phyloP scores from a whole-genome alignment of 176 grass and related monocot genomes.

The Carex littledalei region DNA sequence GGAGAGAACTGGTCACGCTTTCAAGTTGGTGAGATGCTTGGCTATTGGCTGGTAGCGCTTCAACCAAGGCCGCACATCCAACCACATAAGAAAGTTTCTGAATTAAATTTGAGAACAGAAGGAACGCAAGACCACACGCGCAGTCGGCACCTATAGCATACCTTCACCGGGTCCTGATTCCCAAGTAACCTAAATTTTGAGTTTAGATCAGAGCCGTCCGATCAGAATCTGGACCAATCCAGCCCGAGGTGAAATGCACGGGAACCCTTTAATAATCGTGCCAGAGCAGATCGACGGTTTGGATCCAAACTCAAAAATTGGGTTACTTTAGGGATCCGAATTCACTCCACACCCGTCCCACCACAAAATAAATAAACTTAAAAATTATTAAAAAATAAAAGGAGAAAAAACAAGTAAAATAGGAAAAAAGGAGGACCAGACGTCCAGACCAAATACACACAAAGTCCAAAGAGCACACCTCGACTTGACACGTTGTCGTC shows the following conservation, averaged over 20 bases:
- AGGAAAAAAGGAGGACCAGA: neutral
- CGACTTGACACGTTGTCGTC: slow-evolving; percentile 14
- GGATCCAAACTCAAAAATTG: too few species aligned
- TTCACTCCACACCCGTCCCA: neutral
- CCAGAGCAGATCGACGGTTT: too few species aligned
- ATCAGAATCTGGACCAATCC: too few species aligned
- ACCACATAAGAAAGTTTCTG: neutral
- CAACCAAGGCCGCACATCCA: neutral
- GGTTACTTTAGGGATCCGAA: too few species aligned
- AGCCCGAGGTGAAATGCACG: too few species aligned
- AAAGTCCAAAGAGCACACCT: neutral
- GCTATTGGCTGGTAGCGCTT: neutral
- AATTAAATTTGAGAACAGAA: neutral
- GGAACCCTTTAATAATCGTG: too few species aligned
- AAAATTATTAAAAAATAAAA: neutral
- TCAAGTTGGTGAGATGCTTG: neutral
- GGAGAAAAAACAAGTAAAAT: neutral
- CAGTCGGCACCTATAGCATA: neutral
- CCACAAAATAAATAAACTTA: neutral
- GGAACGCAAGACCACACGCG: neutral
- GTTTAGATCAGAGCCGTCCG: too few species aligned
- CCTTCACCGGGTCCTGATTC: neutral
- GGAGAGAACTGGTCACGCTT: neutral
- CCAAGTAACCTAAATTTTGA: too few species aligned
- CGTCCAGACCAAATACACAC: neutral